Base-by-base conservation (phyloP, 1,284 basidiomycete species). In the Tranzscheliella williamsii region DNA sequence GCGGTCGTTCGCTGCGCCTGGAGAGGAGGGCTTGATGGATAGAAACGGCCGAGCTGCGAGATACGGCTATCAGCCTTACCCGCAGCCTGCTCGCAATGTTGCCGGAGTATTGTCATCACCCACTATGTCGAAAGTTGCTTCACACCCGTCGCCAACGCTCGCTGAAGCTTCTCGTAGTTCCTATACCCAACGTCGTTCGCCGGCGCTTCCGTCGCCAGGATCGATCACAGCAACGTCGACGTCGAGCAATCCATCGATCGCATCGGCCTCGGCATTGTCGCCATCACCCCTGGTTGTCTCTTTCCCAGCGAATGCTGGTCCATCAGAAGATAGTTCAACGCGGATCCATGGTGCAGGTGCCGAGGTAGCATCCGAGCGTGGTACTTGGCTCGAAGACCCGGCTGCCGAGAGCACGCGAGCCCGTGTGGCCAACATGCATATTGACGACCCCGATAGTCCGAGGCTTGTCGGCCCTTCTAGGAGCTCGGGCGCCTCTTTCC, bases 401-500 rank as follows among this genome's bases (percentile, higher is more conserved):
- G 39, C 46, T 2, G 46, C 50, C 22, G 57, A 61, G 18, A 34
- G 24, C 3, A 44, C 57, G 3, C 50, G 57, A 13, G 57, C 27
- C 4, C 39, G 43, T 5, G 57, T 61, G n/a, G 57, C 47, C 5
- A 38, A 32, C n/a, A 54, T 61, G 51, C 57, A 55, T 29, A 54
- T 61, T 21, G 51, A 61, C 20, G 57, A 61, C 27, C 20, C n/a
- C 2, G 35, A 22, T 13, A 37, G 35, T 23, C 35, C 21, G 18
- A 23, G 20, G 9, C 13, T 16, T 21, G 9, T 23, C 5, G 21
- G 16, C 6, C 18, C 17, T 7, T 13, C 21, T 6, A 13, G 35
- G 9, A 16, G 43, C 3, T 38, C 41, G 26, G 46, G 57, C 11
- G 50, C 57, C 3, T 61, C 57, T 11, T 53, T 49, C 13, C 31